These are phyloP conservation scores for Vigna unguiculata DNA, from an alignment of 306 rosid species.

Conservation along the genomic window DNA sequence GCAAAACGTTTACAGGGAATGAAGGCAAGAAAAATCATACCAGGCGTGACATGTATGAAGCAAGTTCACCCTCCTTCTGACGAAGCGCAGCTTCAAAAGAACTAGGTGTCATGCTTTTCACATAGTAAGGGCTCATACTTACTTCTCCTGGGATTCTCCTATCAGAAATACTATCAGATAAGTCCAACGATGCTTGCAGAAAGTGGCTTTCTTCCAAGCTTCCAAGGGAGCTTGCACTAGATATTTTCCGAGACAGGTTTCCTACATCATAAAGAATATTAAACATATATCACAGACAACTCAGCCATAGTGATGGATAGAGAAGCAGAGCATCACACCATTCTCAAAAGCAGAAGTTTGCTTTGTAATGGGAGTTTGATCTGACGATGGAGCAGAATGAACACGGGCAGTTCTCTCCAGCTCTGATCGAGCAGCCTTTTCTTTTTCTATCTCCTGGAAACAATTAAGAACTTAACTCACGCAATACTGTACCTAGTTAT, in stretches of 20 bases:
- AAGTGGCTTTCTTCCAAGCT: conserved; percentile 96
- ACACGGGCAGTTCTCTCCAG: conserved; percentile 77
- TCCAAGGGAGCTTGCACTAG: conserved; percentile 92
- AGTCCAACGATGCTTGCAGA: conserved; percentile 95
- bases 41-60: conserved; percentile 96
- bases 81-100: conserved; percentile 97
- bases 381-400: conserved; percentile 60
- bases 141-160: conserved; percentile 78
- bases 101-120: conserved; percentile 95
- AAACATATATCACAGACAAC: conserved; percentile 40
- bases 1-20: conserved; percentile 27
- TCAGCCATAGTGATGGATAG: conserved; percentile 31
- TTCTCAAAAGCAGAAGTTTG: conserved; percentile 76
- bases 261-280: conserved; percentile 59
- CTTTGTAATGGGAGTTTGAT: conserved; percentile 63
- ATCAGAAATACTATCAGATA: conserved; percentile 74
- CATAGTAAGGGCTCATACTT: conserved; percentile 83
- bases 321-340: conserved; percentile 59
- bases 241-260: conserved; percentile 74
- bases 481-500: conserved; percentile 16
- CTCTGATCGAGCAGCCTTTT: conserved; percentile 87
- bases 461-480: conserved; percentile 44
- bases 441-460: conserved; percentile 89
- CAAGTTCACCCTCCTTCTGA: conserved; percentile 99
- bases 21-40: conserved; percentile 55